Evolutionary conservation across 1,284 basidiomycete genomes (phyloP).

Genomic region (Rhodotorula sp.): DNA sequence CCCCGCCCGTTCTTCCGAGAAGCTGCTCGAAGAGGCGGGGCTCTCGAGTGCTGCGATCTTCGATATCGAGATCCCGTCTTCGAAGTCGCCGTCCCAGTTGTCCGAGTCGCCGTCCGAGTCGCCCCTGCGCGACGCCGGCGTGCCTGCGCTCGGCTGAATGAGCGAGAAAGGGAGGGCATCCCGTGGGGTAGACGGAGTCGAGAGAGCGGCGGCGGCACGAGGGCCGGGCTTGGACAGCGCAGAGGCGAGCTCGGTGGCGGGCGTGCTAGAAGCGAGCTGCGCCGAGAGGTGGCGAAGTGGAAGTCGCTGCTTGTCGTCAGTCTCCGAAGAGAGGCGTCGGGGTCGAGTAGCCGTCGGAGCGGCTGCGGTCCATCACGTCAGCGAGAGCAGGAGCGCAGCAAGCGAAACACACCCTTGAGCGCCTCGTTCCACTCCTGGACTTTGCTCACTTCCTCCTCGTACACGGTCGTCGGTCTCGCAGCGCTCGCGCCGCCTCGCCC

Average conservation of each 20-base stretch:
- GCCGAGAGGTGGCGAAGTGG: not conserved
- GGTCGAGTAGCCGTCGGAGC: not conserved
- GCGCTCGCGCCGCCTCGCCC: not conserved
- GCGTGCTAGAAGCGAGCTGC: not conserved
- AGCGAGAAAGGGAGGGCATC: too few relatives aligned
- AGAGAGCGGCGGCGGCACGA: not conserved
- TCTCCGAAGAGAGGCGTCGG: not conserved
- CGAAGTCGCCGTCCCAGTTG: conserved; percentile 98
- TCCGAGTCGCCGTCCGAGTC: conserved; percentile 71
- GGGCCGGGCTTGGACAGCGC: conserved; percentile 46
- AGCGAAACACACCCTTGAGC: conserved; percentile 52
- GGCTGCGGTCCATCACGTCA: not conserved
- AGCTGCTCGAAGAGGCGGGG: not conserved
- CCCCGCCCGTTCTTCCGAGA: not conserved
- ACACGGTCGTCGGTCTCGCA: conserved; percentile 49
- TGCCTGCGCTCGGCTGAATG: too few relatives aligned
- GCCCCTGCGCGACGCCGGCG: not conserved
- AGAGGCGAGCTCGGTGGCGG: conserved; percentile 53
- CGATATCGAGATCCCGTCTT: conserved; percentile 82
- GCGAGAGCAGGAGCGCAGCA: too few relatives aligned
- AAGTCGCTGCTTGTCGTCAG: not conserved
- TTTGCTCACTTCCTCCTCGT: conserved; percentile 88
- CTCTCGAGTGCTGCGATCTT: conserved; percentile 57
- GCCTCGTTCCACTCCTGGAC: conserved; percentile 99
- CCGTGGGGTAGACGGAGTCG: not conserved